These are phyloP conservation scores for Yamadazyma trypodendri DNA, from an alignment of 1,139 yeast species.

Conservation along the genomic window DNA sequence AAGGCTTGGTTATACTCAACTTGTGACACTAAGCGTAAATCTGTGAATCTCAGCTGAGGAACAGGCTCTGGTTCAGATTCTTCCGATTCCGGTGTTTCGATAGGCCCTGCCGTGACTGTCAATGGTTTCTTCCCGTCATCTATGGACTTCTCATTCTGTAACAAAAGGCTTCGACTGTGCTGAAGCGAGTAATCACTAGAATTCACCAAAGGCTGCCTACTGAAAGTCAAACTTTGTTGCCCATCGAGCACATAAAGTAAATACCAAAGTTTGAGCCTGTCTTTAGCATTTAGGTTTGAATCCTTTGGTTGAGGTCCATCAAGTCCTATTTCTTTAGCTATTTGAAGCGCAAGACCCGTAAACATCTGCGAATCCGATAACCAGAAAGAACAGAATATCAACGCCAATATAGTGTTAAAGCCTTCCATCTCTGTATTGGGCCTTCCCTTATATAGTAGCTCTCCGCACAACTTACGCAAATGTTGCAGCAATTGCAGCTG, in stretches of 20 bases:
- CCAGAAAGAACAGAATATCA: constrained; percentile 71
- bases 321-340: constrained; percentile 57
- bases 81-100: constrained; percentile 3
- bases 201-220: constrained; percentile 55
- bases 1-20: constrained; percentile 72
- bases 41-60: constrained; percentile 32
- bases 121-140: neutral
- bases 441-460: constrained; percentile 41
- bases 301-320: constrained; percentile 29
- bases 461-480: constrained; percentile 46
- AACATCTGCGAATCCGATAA: constrained; percentile 63
- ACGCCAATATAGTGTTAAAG: constrained; percentile 59
- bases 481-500: constrained; percentile 39
- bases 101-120: neutral
- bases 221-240: constrained; percentile 63
- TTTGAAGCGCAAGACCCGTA: constrained; percentile 64
- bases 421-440: constrained; percentile 50
- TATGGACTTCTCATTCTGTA: constrained; percentile 10
- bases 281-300: constrained; percentile 27
- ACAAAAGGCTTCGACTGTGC: constrained; percentile 36
- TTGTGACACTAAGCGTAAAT: constrained; percentile 66
- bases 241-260: constrained; percentile 68
- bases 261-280: constrained; percentile 63
- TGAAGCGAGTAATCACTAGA: constrained; percentile 44
- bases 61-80: constrained; percentile 2